phyloP scores from a whole-genome alignment of 2,329 filamentous ascomycete species.

The Scedosporium aurantiacum region DNA sequence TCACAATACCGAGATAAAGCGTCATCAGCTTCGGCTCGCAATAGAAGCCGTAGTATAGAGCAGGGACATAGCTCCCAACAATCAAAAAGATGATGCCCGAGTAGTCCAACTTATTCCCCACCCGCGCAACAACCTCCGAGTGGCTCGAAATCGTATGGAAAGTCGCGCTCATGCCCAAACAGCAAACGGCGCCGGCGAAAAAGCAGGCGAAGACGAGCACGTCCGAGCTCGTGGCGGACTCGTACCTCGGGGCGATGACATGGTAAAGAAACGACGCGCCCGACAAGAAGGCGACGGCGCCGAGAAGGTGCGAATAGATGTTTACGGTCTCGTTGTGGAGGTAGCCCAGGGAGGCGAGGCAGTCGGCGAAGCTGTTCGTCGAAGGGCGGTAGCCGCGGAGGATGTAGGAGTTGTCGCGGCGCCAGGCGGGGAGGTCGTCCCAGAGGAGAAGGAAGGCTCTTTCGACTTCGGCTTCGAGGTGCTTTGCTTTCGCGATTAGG shows the following conservation, averaged over 20 bases:
- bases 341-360: conserved; percentile 36
- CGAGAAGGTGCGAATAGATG: conserved; percentile 55
- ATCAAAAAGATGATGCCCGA: conserved; percentile 87
- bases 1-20: conserved; percentile 65
- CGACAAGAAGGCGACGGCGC: conserved; percentile 47
- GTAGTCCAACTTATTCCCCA: conserved; percentile 92
- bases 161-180: conserved; percentile 70
- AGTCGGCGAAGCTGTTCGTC: conserved; percentile 34
- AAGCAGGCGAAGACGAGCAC: conserved; percentile 67
- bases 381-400: conserved; percentile 40
- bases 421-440: conserved; percentile 49
- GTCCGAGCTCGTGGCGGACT: conserved; percentile 49
- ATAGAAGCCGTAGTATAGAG: conserved; percentile 77
- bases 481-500: conserved; percentile 12
- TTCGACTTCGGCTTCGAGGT: conserved; percentile 29
- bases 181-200: conserved; percentile 61
- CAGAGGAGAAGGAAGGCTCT: conserved; percentile 36
- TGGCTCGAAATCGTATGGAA: conserved; percentile 84
- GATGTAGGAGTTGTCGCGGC: conserved; percentile 49
- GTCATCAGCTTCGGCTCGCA: conserved; percentile 55
- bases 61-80: conserved; percentile 81
- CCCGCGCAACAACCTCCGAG: conserved; percentile 61
- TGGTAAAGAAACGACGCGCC: conserved; percentile 42
- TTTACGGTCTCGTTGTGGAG: conserved; percentile 54
- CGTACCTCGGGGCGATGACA: conserved; percentile 54